Base-by-base conservation (phyloP, 2,329 filamentous ascomycete species). In the Pseudopithomyces maydicus region DNA sequence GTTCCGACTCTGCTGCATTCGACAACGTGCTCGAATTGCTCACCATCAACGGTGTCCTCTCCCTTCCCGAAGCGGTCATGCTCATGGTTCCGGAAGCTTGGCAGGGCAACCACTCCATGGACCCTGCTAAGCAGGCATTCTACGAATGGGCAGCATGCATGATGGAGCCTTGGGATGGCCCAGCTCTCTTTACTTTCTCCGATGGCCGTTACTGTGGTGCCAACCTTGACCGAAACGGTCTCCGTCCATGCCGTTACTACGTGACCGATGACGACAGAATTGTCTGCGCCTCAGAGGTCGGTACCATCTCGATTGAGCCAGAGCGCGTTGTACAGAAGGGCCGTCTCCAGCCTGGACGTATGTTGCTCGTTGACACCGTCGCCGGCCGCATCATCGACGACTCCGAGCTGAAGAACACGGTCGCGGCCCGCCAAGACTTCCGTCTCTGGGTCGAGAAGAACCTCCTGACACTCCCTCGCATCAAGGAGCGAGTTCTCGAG, bases 91-190 rank as follows among this genome's bases (percentile, higher is more conserved):
- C 94, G 20, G 94, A 98, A 79, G 94, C 94, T 58, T 98, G 94
- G 94, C 92, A 98, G 79, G 94, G 93, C 59, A 97, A 97, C 77
- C 82, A 88, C 36, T 83, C 88, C 58, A 96, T 98, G 90, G 93
- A 97, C 70, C 91, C 92, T 55, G 90, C 91, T 72, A 98, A 98
- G 81, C 91, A 93, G 57, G 94, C 94, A 50, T 98, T 97, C 80
- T 98, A 98, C 79, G 93, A 98, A 77, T 98, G 94, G 92, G 94
- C 94, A 70, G 93, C 92, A 65, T 98, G 94, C 78, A 90, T 96
- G 83, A 98, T 98, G 94, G 94, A 98, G 81, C 93, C 94, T 15
- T 98, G 94, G 94, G 94, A 98, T 78, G 94, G 94, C 17, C 94
- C 94, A 33, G 94, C 94, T 54, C 86, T 98, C 32, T 98, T 98